phyloP scores from a whole-genome alignment of 2,329 filamentous ascomycete species.

The Rosellinia necatrix region DNA sequence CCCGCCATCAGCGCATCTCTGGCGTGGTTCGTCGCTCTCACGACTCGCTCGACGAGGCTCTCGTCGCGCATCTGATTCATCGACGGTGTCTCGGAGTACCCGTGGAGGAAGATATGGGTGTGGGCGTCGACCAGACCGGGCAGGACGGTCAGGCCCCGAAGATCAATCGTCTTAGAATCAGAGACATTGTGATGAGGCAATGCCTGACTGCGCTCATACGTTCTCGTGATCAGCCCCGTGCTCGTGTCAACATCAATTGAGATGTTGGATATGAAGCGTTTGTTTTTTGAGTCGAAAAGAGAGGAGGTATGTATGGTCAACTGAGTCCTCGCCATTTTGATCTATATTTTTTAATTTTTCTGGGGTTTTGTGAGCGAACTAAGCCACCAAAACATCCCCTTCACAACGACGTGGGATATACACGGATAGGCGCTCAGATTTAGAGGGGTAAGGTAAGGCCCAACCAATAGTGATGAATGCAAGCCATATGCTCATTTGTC shows the following conservation, averaged over 20 bases:
- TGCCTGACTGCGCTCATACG: constrained; percentile 24
- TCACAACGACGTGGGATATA: no score
- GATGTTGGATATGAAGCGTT: constrained; percentile 29
- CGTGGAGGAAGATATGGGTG: constrained; percentile 61
- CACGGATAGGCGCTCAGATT: no score
- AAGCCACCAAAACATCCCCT: neutral
- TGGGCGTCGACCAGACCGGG: constrained; percentile 61
- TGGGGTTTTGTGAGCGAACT: neutral
- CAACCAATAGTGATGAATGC: no score
- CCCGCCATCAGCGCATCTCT: constrained; percentile 58
- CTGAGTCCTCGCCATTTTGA: constrained; percentile 5
- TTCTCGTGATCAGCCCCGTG: constrained; percentile 34
- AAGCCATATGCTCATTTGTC: neutral
- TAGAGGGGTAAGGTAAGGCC: neutral
- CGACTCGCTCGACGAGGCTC: constrained; percentile 58
- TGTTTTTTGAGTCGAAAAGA: constrained; percentile 37
- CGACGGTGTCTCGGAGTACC: constrained; percentile 44
- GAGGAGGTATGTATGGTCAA: constrained; percentile 34
- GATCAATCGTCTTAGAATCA: constrained; percentile 47
- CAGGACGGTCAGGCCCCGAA: constrained; percentile 56
- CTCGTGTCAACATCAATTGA: constrained; percentile 31
- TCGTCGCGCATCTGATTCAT: constrained; percentile 60
- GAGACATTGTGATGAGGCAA: constrained; percentile 18
- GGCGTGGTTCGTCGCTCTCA: constrained; percentile 59
- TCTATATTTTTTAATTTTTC: neutral